phyloP scores from a whole-genome alignment of 1,284 basidiomycete genomes.

The Leccinum angustisporum region DNA sequence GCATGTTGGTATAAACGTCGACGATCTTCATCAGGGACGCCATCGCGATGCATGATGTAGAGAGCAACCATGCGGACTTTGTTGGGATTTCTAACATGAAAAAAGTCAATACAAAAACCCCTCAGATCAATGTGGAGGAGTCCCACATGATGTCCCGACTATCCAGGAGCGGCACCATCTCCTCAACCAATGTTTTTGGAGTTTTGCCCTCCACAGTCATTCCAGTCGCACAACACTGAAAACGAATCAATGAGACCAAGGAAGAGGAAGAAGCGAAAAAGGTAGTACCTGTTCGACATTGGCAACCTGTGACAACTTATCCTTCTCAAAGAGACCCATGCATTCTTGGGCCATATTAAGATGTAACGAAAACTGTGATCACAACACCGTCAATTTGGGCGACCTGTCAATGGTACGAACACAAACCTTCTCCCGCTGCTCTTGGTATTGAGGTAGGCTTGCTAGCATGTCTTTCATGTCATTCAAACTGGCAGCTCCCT shows the following conservation, averaged over 20 bases:
- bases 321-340: conserved; percentile 90
- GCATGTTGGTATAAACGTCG: conserved; percentile 96
- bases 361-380: conserved; percentile 85
- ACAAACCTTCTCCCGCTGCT: conserved; percentile 88
- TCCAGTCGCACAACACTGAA: conserved; percentile 88
- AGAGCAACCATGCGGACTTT: conserved; percentile 97
- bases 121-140: conserved; percentile 4
- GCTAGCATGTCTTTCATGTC: conserved; percentile 99
- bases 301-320: conserved; percentile 83
- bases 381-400: background rate
- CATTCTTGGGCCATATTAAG: conserved; percentile 97
- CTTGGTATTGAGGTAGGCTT: conserved; percentile 91
- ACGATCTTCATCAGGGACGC: conserved; percentile 96
- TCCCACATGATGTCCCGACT: conserved; percentile 78
- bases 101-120: background rate
- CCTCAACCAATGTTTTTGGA: conserved; percentile 92
- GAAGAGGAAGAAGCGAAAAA: background rate
- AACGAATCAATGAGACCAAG: conserved; percentile 3
- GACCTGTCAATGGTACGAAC: background rate
- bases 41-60: conserved; percentile 94
- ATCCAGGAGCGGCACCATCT: conserved; percentile 97
- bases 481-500: conserved; percentile 85
- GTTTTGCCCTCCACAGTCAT: conserved; percentile 85
- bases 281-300: conserved; percentile 86
- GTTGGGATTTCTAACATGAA: conserved; percentile 68